Evolutionary conservation across 768 basidiomycete genomes (phyloP).

Genomic region (Lanmaoa rubissima): DNA sequence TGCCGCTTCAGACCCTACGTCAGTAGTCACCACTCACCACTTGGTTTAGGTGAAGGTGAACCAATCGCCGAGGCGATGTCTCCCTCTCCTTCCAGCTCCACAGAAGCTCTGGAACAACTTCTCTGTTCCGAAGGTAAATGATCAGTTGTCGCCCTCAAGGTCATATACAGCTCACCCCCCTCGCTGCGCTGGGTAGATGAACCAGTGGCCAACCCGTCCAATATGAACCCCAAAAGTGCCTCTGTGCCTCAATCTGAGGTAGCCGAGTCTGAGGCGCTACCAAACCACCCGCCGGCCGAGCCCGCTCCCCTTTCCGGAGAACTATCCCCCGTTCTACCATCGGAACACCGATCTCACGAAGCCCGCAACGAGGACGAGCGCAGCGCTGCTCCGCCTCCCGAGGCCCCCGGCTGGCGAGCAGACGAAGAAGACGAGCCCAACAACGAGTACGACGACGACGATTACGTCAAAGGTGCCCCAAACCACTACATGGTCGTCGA

Average conservation of each 20-base stretch:
- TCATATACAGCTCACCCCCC: background rate
- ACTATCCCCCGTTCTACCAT: background rate
- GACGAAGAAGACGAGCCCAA: conserved; percentile 2
- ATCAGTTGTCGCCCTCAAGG: background rate
- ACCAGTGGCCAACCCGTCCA: conserved; percentile 1
- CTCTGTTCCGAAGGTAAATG: conserved; percentile 9
- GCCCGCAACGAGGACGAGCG: background rate
- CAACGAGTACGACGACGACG: background rate
- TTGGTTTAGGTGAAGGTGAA: conserved; percentile 6
- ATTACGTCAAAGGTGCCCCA: conserved; percentile 16
- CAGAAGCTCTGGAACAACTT: conserved; percentile 11
- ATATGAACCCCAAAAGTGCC: background rate
- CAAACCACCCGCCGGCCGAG: background rate
- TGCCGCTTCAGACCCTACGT: background rate
- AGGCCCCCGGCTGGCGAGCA: background rate
- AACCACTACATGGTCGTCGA: conserved; percentile 27
- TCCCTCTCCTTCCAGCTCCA: conserved; percentile 5
- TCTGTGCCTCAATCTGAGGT: background rate
- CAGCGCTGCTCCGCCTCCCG: too few relatives aligned
- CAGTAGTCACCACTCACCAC: background rate
- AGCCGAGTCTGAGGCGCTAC: background rate
- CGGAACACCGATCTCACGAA: background rate
- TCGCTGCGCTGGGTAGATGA: conserved; percentile 5
- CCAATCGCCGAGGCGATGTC: background rate
- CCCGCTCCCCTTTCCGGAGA: background rate